Evolutionary conservation across 2,329 filamentous ascomycete genomes (phyloP).

Genomic region (Fusarium newnesense): DNA sequence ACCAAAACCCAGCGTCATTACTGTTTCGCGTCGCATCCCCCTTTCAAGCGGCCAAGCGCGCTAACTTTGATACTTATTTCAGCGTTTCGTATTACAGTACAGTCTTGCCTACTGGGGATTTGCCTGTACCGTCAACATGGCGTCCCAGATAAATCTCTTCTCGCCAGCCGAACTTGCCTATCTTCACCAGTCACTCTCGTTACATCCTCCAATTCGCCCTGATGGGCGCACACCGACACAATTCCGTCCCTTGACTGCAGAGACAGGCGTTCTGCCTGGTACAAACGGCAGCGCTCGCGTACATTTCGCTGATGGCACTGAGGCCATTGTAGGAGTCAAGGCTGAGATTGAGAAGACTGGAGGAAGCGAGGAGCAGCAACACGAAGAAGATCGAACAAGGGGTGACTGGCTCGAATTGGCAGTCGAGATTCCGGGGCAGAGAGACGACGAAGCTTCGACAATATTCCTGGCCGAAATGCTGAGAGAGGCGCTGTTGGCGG

Average conservation of each 20-base stretch:
- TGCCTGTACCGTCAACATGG: slow-evolving; percentile 56
- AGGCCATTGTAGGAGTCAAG: slow-evolving; percentile 95
- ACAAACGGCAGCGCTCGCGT: slow-evolving; percentile 94
- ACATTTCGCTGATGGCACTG: slow-evolving; percentile 93
- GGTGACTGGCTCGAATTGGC: slow-evolving; percentile 87
- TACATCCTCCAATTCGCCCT: slow-evolving; percentile 85
- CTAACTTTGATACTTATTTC: neutral
- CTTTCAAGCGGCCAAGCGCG: neutral
- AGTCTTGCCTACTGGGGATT: neutral
- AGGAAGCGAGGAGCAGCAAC: slow-evolving; percentile 49
- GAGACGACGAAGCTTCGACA: slow-evolving; percentile 91
- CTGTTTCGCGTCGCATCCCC: neutral
- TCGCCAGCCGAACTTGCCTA: slow-evolving; percentile 97
- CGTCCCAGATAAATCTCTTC: slow-evolving; percentile 78
- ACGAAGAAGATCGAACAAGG: slow-evolving; percentile 55
- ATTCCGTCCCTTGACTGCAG: slow-evolving; percentile 90
- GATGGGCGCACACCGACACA: slow-evolving; percentile 85
- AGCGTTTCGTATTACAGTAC: neutral
- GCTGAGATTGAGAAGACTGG: slow-evolving; percentile 86
- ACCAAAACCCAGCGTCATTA: slow-evolving; percentile 26
- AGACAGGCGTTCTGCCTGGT: slow-evolving; percentile 87
- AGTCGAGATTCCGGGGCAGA: slow-evolving; percentile 89
- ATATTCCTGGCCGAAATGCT: slow-evolving; percentile 91
- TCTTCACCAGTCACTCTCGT: slow-evolving; percentile 86
- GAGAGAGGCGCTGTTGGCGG: slow-evolving; percentile 83